Conservation (phyloP, 768 basidiomycete species). For the Russula vinacea region DNA sequence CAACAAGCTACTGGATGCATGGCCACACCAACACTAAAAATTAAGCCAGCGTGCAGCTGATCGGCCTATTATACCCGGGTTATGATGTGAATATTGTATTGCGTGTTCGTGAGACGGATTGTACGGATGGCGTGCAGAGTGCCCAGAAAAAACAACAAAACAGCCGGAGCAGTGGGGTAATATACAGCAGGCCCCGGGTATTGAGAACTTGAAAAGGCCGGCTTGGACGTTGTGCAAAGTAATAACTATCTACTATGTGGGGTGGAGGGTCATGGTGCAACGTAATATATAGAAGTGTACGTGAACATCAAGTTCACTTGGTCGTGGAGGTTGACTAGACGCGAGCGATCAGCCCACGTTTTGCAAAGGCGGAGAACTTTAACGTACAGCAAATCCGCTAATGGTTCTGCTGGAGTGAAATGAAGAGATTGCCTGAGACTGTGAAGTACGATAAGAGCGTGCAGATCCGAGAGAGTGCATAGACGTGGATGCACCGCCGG, state of each 20-base stretch:
- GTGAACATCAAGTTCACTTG: conserved; percentile 31
- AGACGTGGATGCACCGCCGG: conserved; percentile 44
- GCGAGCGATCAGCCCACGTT: conserved; percentile 16
- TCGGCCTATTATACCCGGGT: conserved; percentile 14
- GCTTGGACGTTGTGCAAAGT: conserved; percentile 21
- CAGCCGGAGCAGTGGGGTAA: conserved; percentile 39
- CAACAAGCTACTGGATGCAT: background rate
- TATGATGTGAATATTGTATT: conserved; percentile 32
- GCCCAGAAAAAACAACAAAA: conserved; percentile 40
- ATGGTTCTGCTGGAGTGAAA: conserved; percentile 74
- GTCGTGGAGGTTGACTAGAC: conserved; percentile 26
- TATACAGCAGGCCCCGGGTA: conserved; percentile 44
- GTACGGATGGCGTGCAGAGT: conserved; percentile 36
- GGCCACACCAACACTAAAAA: background rate
- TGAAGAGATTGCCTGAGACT: conserved; percentile 65
- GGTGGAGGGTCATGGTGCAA: conserved; percentile 13
- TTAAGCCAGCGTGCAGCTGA: background rate
- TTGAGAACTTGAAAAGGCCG: conserved; percentile 30
- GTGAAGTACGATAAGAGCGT: conserved; percentile 64
- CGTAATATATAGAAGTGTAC: conserved; percentile 25
- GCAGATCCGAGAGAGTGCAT: conserved; percentile 58
- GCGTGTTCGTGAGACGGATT: conserved; percentile 38
- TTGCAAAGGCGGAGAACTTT: conserved; percentile 29
- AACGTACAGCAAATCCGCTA: conserved; percentile 58
- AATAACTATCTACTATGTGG: conserved; percentile 28